Evolutionary conservation across 164 flowering plant genomes (phyloP).

Genomic region (Piper longum): DNA sequence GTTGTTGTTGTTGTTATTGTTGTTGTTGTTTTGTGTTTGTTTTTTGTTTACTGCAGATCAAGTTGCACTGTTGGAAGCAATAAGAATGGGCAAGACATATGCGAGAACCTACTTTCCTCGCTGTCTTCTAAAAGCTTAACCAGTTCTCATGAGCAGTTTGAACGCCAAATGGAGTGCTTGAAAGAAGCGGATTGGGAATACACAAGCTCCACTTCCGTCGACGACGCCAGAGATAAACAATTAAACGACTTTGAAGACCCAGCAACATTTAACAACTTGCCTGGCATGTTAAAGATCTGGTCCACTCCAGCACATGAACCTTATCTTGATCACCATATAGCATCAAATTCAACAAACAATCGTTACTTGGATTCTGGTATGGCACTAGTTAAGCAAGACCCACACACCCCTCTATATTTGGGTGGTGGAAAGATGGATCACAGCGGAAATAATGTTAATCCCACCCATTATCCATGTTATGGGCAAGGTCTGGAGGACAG

Average conservation of each 20-base stretch:
- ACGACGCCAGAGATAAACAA: slow-evolving; percentile 7
- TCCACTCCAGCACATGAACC: slow-evolving; percentile 46
- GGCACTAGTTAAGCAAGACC: too few relatives aligned
- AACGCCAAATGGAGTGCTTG: slow-evolving; percentile 38
- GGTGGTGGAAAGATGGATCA: too few relatives aligned
- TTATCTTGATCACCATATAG: slow-evolving; percentile 15
- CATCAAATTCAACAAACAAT: slow-evolving; percentile 11
- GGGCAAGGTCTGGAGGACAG: slow-evolving; percentile 14
- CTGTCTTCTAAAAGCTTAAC: slow-evolving; percentile 29
- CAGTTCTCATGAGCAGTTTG: slow-evolving; percentile 17
- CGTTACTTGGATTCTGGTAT: not conserved
- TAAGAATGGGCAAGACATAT: slow-evolving; percentile 29
- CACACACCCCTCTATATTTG: too few relatives aligned
- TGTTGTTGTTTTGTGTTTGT: too few relatives aligned
- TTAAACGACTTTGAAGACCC: slow-evolving; percentile 7
- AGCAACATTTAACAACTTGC: slow-evolving; percentile 21
- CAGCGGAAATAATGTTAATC: not conserved
- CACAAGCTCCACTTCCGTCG: slow-evolving; percentile 17
- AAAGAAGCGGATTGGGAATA: slow-evolving; percentile 45
- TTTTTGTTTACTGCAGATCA: slow-evolving; percentile 13
- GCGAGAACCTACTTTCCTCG: slow-evolving; percentile 28
- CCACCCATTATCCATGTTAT: slow-evolving; percentile 16
- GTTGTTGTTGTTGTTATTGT: too few relatives aligned
- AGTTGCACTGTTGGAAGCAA: slow-evolving; percentile 16
- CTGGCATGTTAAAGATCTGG: slow-evolving; percentile 38